Conservation (phyloP, 352 stramenopile genomes). For the Phytophthora palmivora region DNA sequence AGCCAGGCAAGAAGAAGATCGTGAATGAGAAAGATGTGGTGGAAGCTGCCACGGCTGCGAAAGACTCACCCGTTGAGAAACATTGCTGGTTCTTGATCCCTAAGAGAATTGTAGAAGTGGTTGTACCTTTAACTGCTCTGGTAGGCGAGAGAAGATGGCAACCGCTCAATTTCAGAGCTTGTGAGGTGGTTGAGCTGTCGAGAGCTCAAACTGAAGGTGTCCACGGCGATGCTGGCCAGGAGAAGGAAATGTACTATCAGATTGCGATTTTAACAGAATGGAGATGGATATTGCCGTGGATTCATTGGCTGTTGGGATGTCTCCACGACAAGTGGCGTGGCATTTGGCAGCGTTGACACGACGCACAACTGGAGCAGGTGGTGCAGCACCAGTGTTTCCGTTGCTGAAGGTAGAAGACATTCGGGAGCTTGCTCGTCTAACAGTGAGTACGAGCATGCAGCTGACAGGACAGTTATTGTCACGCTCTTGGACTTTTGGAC, state of each 20-base stretch:
- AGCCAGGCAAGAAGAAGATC: conserved; percentile 10
- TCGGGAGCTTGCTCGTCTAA: conserved; percentile 38
- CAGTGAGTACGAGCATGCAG: conserved; percentile 36
- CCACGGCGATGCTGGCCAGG: not conserved
- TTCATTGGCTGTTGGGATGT: conserved; percentile 22
- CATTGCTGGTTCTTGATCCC: conserved; percentile 20
- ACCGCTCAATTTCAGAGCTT: conserved; percentile 10
- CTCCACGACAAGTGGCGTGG: conserved; percentile 11
- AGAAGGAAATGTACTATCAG: conserved; percentile 18
- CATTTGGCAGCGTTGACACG: conserved; percentile 11
- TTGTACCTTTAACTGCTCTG: not conserved
- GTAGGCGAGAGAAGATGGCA: not conserved
- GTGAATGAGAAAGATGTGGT: not conserved
- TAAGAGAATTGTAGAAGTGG: conserved; percentile 17
- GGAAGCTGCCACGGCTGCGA: conserved; percentile 13
- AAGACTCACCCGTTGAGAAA: conserved; percentile 8
- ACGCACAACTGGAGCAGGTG: not conserved
- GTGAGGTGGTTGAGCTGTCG: conserved; percentile 10
- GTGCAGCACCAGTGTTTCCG: conserved; percentile 3
- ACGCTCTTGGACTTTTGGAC: conserved; percentile 45
- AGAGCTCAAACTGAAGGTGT: not conserved
- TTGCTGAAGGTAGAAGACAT: conserved; percentile 10
- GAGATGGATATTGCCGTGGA: conserved; percentile 31
- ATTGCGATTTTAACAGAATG: conserved; percentile 20
- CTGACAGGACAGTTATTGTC: conserved; percentile 35